Evolutionary conservation across 169 alveolate genomes (phyloP).

Genomic region (Neospora caninum): DNA sequence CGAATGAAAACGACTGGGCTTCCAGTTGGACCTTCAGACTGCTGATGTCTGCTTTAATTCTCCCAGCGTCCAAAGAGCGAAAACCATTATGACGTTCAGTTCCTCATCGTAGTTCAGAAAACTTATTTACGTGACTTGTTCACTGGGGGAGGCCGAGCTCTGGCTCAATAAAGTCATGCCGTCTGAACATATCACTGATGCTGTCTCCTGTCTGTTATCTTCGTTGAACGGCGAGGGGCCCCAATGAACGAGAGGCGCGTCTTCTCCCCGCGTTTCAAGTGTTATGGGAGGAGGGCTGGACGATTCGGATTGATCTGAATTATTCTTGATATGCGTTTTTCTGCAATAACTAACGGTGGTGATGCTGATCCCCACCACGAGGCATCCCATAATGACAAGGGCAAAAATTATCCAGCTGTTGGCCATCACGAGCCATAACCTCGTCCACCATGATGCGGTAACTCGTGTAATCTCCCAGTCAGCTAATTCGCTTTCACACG

Average conservation of each 20-base stretch:
- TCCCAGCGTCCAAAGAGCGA: too few species aligned
- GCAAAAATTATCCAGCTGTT: not conserved
- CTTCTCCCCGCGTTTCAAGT: not conserved
- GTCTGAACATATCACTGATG: too few species aligned
- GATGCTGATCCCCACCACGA: not conserved
- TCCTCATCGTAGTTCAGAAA: too few species aligned
- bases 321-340: not conserved
- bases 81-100: too few species aligned
- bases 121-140: too few species aligned
- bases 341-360: not conserved
- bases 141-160: too few species aligned
- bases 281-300: not conserved
- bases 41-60: too few species aligned
- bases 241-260: not conserved
- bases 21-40: too few species aligned
- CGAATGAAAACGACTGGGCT: too few species aligned
- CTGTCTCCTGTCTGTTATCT: too few species aligned
- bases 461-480: not conserved
- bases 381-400: not conserved
- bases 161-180: too few species aligned
- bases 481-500: slow-evolving; percentile 4
- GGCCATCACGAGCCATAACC: not conserved
- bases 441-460: not conserved
- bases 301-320: not conserved
- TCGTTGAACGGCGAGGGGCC: not conserved